Conservation (phyloP, 73 alveolate species). For the Stentor coeruleus region DNA sequence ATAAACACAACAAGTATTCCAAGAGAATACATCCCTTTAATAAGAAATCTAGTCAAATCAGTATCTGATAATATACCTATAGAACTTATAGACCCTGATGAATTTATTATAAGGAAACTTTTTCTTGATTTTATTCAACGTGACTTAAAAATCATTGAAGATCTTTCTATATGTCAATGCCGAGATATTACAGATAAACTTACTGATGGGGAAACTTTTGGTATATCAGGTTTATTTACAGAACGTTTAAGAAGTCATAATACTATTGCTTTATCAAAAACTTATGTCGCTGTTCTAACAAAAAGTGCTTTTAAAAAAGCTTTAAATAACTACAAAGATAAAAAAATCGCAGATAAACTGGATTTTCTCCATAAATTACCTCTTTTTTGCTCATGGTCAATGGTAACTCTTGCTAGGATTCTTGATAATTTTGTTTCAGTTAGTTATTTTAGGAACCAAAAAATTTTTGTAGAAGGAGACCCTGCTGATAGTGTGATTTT, state of each 20-base stretch:
- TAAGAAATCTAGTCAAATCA: too few species aligned
- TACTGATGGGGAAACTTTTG: background rate
- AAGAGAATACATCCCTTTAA: background rate
- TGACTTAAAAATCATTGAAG: background rate
- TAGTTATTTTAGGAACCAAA: background rate
- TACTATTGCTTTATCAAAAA: background rate
- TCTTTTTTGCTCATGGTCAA: background rate
- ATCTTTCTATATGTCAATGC: background rate
- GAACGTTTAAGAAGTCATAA: background rate
- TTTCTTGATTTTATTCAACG: background rate
- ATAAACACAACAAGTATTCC: background rate
- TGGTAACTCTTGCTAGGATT: background rate
- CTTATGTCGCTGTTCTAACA: background rate
- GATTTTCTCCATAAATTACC: background rate
- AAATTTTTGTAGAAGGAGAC: background rate
- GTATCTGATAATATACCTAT: background rate
- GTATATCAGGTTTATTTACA: background rate
- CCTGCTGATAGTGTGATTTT: background rate
- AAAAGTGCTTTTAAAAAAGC: background rate
- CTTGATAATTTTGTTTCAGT: background rate
- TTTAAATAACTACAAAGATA: background rate
- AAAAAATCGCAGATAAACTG: background rate
- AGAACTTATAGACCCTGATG: background rate
- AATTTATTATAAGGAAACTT: background rate
- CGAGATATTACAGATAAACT: background rate